Evolutionary conservation across 1,139 yeast genomes (phyloP).

Genomic region (Geotrichum carabidarum): DNA sequence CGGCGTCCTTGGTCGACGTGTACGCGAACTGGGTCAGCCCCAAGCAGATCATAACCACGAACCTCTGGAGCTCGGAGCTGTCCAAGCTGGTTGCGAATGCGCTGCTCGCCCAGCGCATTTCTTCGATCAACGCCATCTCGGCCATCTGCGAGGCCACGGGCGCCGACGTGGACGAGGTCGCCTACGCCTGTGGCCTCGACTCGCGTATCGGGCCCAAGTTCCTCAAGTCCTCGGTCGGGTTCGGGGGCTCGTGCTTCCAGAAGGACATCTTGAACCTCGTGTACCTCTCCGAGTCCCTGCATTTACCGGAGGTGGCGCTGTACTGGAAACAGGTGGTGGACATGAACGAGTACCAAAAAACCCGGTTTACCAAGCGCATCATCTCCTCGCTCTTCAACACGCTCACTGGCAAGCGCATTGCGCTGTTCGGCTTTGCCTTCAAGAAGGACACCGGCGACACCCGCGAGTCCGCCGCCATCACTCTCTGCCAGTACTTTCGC

Average conservation of each 20-base stretch:
- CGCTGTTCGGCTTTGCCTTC: slow-evolving; percentile 32
- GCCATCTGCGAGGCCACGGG: slow-evolving; percentile 34
- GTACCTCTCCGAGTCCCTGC: slow-evolving; percentile 31
- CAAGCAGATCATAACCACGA: slow-evolving; percentile 30
- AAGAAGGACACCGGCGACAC: slow-evolving; percentile 34
- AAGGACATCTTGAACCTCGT: slow-evolving; percentile 32
- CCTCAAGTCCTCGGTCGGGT: slow-evolving; percentile 31
- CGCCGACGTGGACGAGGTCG: slow-evolving; percentile 32
- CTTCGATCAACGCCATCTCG: slow-evolving; percentile 32
- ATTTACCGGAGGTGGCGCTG: slow-evolving; percentile 32
- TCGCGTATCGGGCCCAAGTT: slow-evolving; percentile 32
- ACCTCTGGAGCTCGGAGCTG: slow-evolving; percentile 33
- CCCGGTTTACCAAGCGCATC: slow-evolving; percentile 29
- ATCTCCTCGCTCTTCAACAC: slow-evolving; percentile 30
- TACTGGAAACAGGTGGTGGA: slow-evolving; percentile 34
- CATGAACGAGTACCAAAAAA: slow-evolving; percentile 33
- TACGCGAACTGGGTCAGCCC: slow-evolving; percentile 32
- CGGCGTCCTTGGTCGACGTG: slow-evolving; percentile 29
- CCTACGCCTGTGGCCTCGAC: slow-evolving; percentile 33
- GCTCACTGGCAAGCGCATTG: slow-evolving; percentile 29
- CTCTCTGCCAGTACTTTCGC: slow-evolving; percentile 28
- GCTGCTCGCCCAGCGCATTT: slow-evolving; percentile 31
- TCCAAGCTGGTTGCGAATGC: slow-evolving; percentile 34
- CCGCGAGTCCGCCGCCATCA: slow-evolving; percentile 32
- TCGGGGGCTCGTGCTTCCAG: slow-evolving; percentile 33